Conservation (phyloP, 2,329 filamentous ascomycete genomes). For the Seiridium cupressi region DNA sequence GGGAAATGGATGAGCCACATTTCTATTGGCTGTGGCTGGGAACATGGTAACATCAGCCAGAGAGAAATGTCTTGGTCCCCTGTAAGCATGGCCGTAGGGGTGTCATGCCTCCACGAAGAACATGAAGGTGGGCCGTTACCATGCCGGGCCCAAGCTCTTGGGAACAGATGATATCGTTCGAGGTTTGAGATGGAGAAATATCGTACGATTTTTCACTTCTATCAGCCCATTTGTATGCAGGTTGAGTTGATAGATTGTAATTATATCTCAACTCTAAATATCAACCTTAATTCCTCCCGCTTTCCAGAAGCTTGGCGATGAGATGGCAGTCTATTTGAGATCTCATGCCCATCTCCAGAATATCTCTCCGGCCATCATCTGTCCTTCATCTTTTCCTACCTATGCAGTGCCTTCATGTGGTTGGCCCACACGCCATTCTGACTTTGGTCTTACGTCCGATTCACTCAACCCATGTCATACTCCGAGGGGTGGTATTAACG, state of each 20-base stretch:
- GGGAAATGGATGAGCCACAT: no score
- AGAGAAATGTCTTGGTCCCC: not conserved
- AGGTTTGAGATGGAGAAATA: constrained; percentile 9
- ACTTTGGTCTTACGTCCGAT: no score
- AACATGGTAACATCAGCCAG: no score
- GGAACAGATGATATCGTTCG: constrained; percentile 6
- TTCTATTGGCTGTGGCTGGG: no score
- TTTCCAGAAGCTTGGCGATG: not conserved
- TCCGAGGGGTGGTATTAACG: no score
- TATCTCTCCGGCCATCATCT: no score
- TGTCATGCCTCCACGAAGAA: not conserved
- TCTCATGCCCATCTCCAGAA: not conserved
- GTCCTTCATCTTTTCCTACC: no score
- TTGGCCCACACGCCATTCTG: not conserved
- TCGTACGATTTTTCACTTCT: constrained; percentile 10
- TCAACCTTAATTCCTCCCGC: constrained; percentile 3
- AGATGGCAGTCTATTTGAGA: constrained; percentile 1
- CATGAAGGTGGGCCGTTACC: not conserved
- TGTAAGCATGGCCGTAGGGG: not conserved
- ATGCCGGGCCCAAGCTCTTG: not conserved
- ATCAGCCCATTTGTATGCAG: constrained; percentile 9
- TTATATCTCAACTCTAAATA: constrained; percentile 8
- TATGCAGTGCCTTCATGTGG: no score
- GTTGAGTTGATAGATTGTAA: not conserved
- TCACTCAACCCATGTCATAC: no score